Conservation (phyloP, 2,329 filamentous ascomycete genomes). For the Epichloe gansuensis region DNA sequence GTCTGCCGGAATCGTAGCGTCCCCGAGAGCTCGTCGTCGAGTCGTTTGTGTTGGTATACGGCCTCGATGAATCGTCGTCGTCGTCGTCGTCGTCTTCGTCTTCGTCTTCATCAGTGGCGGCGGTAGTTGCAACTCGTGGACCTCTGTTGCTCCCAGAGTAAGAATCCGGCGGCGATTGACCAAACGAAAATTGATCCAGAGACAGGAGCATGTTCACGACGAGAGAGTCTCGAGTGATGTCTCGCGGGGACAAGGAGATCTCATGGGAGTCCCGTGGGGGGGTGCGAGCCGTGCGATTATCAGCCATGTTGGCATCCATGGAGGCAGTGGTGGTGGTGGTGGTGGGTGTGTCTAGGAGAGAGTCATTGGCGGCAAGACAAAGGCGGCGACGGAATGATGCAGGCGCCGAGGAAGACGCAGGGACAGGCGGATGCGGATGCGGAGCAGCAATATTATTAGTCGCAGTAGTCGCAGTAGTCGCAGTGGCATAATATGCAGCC, state of each 20-base stretch:
- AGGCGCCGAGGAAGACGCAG: slow-evolving; percentile 1
- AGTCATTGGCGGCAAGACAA: slow-evolving; percentile 12
- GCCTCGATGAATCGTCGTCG: slow-evolving; percentile 7
- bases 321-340: slow-evolving; percentile 2
- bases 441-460: not conserved
- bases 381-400: slow-evolving; percentile 1
- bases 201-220: slow-evolving; percentile 93
- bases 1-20: not conserved
- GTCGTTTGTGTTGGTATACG: slow-evolving; percentile 6
- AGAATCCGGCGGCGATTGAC: slow-evolving; percentile 20
- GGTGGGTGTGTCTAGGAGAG: slow-evolving; percentile 12
- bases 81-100: not conserved
- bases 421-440: not conserved
- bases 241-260: slow-evolving; percentile 62
- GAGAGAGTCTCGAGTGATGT: slow-evolving; percentile 76
- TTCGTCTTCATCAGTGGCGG: slow-evolving; percentile 9
- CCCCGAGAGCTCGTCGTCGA: not conserved
- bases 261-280: slow-evolving; percentile 61
- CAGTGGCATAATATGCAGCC: not conserved
- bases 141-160: slow-evolving; percentile 6
- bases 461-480: not conserved
- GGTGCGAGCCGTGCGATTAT: slow-evolving; percentile 13
- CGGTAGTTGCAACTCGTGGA: slow-evolving; percentile 13
- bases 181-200: slow-evolving; percentile 67
- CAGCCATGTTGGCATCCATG: slow-evolving; percentile 14